Percentiles rank a stretch among this genome's conserved stretches.
These are phyloP conservation scores for Trametes maxima DNA, from an alignment of 768 basidiomycete genomes.

Conservation along the genomic window DNA sequence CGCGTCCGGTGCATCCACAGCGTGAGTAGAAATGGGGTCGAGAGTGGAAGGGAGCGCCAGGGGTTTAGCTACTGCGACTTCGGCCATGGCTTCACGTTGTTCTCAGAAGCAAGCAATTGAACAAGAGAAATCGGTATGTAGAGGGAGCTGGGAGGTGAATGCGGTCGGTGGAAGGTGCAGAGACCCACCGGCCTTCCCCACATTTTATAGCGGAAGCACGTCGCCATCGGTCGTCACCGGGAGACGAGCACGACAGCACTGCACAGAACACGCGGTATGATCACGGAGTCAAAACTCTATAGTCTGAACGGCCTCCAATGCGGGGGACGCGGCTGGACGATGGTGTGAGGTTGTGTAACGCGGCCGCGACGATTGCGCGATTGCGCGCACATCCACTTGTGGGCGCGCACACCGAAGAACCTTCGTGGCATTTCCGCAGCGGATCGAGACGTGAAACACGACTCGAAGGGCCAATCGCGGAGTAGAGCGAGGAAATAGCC, in stretches of 20 bases:
- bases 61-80: conserved; percentile 17
- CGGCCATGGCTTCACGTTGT: background rate
- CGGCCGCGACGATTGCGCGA: conserved; percentile 23
- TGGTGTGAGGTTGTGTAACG: conserved; percentile 24
- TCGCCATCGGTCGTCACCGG: conserved; percentile 15
- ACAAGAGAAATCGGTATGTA: background rate
- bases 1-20: background rate
- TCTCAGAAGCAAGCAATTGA: background rate
- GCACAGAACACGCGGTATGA: background rate
- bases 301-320: background rate
- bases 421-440: conserved; percentile 7
- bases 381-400: conserved; percentile 7
- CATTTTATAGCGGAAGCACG: conserved; percentile 3
- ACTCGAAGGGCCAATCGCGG: background rate
- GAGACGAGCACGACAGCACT: conserved; percentile 5
- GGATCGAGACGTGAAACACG: background rate
- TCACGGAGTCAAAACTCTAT: conserved; percentile 3
- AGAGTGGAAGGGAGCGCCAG: background rate
- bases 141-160: background rate
- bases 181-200: background rate
- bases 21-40: background rate
- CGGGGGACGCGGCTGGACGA: conserved; percentile 9
- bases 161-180: background rate
- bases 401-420: conserved; percentile 9
- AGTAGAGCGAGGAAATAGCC: background rate